Evolutionary conservation across 768 basidiomycete species (phyloP).

Genomic region (Termitomyces sp.): DNA sequence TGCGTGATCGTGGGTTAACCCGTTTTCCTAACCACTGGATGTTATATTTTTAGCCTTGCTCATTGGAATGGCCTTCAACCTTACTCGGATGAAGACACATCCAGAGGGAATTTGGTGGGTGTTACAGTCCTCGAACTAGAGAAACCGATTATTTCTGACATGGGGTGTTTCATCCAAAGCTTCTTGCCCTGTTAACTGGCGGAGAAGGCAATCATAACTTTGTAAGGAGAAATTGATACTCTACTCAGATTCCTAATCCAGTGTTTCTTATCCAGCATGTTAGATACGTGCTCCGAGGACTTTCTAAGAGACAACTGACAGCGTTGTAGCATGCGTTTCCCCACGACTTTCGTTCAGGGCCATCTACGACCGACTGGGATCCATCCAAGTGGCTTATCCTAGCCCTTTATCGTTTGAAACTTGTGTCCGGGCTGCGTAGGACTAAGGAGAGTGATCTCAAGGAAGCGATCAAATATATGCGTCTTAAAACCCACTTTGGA

Average conservation of each 20-base stretch:
- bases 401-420: conserved; percentile 39
- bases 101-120: conserved; percentile 60
- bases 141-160: not conserved
- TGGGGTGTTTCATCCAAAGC: not conserved
- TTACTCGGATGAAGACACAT: conserved; percentile 77
- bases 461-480: not conserved
- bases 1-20: conserved; percentile 23
- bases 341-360: conserved; percentile 71
- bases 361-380: conserved; percentile 61
- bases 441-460: not conserved
- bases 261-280: not conserved
- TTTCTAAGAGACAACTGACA: not conserved
- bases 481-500: not conserved
- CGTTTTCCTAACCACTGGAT: not conserved
- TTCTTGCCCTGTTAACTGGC: not conserved
- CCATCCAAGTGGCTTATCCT: conserved; percentile 78
- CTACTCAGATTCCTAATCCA: not conserved
- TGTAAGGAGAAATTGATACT: not conserved
- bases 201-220: conserved; percentile 2
- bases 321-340: conserved; percentile 63
- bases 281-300: not conserved
- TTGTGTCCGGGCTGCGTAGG: conserved; percentile 33
- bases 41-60: conserved; percentile 41
- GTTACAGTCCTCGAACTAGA: not conserved
- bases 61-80: conserved; percentile 81